These are phyloP conservation scores for Moricandia arvensis DNA, from an alignment of 345 rosid genomes.

Conservation along the genomic window DNA sequence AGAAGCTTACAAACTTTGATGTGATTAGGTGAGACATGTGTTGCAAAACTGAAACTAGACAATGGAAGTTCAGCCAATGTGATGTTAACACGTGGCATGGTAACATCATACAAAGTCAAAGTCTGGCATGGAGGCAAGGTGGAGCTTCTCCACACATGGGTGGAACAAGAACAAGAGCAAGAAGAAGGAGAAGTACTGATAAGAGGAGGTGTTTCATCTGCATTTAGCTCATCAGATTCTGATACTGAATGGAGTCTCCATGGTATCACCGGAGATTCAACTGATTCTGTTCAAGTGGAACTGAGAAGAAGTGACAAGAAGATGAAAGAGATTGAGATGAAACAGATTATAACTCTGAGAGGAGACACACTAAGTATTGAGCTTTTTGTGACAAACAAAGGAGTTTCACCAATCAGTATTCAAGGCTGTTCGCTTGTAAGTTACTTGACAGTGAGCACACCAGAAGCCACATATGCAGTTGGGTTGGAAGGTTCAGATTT, in stretches of 20 bases:
- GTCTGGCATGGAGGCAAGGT: conserved; percentile 76
- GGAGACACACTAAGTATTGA: conserved; percentile 59
- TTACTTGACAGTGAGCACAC: conserved; percentile 81
- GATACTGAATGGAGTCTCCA: conserved; percentile 52
- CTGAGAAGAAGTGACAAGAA: conserved; percentile 49
- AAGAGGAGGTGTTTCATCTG: conserved; percentile 70
- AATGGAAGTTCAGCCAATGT: conserved; percentile 69
- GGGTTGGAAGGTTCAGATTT: conserved; percentile 73
- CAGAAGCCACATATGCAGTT: conserved; percentile 74
- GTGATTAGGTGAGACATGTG: conserved; percentile 48
- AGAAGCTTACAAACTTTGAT: conserved; percentile 12
- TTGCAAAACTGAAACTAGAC: conserved; percentile 60
- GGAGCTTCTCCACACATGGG: conserved; percentile 80
- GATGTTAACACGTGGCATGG: conserved; percentile 64
- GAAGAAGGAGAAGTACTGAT: conserved; percentile 55
- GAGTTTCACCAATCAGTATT: conserved; percentile 41
- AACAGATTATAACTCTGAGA: conserved; percentile 49
- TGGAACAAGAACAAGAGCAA: conserved; percentile 48
- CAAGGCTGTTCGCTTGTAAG: conserved; percentile 57
- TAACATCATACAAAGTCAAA: conserved; percentile 75
- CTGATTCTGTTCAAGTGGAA: conserved; percentile 48
- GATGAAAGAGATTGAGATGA: conserved; percentile 50
- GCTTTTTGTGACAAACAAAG: conserved; percentile 50
- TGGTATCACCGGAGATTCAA: conserved; percentile 57
- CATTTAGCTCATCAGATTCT: conserved; percentile 44